Conservation (phyloP, 805 yeast genomes). For the Suhomyces sp. region DNA sequence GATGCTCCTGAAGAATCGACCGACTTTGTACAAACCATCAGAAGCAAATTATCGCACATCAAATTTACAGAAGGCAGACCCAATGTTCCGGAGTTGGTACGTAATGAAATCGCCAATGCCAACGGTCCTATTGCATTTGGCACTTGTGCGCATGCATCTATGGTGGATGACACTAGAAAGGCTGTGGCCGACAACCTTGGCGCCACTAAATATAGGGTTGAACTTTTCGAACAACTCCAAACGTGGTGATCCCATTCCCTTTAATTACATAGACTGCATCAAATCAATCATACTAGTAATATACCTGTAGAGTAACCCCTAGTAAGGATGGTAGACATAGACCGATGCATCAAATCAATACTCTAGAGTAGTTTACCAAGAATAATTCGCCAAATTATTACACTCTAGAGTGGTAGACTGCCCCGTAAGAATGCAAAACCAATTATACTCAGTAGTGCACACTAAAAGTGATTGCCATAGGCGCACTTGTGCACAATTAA, state of each 20-base stretch:
- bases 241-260: slow-evolving; percentile 24
- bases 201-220: slow-evolving; percentile 28
- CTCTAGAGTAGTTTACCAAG: too few relatives aligned
- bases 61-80: slow-evolving; percentile 49
- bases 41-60: slow-evolving; percentile 29
- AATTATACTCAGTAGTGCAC: too few relatives aligned
- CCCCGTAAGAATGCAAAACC: too few relatives aligned
- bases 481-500: neutral
- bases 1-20: slow-evolving; percentile 8
- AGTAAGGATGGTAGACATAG: too few relatives aligned
- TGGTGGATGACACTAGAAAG: slow-evolving; percentile 36
- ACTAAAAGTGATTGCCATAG: too few relatives aligned
- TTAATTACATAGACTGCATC: neutral
- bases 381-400: too few relatives aligned
- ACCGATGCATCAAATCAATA: too few relatives aligned
- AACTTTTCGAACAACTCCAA: slow-evolving; percentile 36
- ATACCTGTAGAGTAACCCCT: too few relatives aligned
- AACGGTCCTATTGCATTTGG: slow-evolving; percentile 44
- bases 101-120: slow-evolving; percentile 33
- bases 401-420: too few relatives aligned
- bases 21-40: slow-evolving; percentile 13
- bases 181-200: slow-evolving; percentile 26
- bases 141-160: slow-evolving; percentile 47
- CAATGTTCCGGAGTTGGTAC: slow-evolving; percentile 30
- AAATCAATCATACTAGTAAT: too few relatives aligned